Evolutionary conservation across 768 basidiomycete species (phyloP).

Genomic region (Naematelia encephala): DNA sequence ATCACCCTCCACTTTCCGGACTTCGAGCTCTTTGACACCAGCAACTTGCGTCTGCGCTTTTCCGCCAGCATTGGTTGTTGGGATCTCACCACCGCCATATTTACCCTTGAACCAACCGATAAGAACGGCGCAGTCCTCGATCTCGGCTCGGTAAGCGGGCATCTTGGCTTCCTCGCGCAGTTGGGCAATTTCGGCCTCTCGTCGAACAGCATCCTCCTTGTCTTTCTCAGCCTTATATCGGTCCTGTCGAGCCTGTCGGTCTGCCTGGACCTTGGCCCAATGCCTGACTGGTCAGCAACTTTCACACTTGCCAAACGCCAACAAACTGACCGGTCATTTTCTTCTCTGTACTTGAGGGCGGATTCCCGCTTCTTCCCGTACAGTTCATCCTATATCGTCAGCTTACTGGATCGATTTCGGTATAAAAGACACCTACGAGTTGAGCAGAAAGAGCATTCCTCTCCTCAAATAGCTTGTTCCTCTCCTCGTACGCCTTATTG

Average conservation of each 20-base stretch:
- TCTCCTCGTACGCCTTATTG: slow-evolving; percentile 76
- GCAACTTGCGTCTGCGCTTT: slow-evolving; percentile 28
- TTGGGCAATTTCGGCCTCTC: slow-evolving; percentile 72
- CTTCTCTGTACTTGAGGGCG: slow-evolving; percentile 67
- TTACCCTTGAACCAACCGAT: slow-evolving; percentile 50
- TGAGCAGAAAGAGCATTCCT: slow-evolving; percentile 65
- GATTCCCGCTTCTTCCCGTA: slow-evolving; percentile 75
- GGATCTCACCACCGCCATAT: slow-evolving; percentile 44
- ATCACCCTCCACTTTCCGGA: slow-evolving; percentile 74
- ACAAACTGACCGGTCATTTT: slow-evolving; percentile 71
- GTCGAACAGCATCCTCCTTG: slow-evolving; percentile 67
- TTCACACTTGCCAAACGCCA: neutral
- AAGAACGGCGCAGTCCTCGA: slow-evolving; percentile 75
- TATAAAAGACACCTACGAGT: slow-evolving; percentile 34
- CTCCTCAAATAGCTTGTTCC: slow-evolving; percentile 81
- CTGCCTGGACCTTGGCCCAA: slow-evolving; percentile 50
- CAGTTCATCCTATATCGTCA: slow-evolving; percentile 61
- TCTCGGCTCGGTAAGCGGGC: slow-evolving; percentile 86
- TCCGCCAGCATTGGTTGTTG: slow-evolving; percentile 35
- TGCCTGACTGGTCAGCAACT: slow-evolving; percentile 18
- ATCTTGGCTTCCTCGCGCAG: slow-evolving; percentile 83
- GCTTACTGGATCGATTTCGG: neutral
- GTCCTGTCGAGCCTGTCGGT: slow-evolving; percentile 78
- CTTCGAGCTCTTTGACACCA: slow-evolving; percentile 64
- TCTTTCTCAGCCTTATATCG: slow-evolving; percentile 73